Evolutionary conservation across 192 early-diverging fungal genomes (phyloP).

Genomic region (Backusella morwellensis): DNA sequence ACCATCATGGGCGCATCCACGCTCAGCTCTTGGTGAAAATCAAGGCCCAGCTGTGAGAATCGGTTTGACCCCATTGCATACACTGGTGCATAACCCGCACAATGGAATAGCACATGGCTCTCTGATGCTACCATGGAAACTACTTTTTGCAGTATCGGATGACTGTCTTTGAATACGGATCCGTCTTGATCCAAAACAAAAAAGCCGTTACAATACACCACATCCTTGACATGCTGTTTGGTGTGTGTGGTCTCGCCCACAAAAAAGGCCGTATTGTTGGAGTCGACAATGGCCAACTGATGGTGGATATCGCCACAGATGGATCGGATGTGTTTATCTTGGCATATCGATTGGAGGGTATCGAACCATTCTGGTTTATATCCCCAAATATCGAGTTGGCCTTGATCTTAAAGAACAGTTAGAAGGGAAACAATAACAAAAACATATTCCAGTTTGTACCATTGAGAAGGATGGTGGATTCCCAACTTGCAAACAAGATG

Average conservation of each 20-base stretch:
- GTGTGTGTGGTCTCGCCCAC: neutral
- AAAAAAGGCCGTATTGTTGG: neutral
- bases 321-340: neutral
- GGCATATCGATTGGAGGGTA: neutral
- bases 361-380: conserved; percentile 1
- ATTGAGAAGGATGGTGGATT: conserved; percentile 6
- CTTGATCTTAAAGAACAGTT: neutral
- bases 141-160: neutral
- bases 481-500: conserved; percentile 11
- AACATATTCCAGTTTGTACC: neutral
- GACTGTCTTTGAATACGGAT: neutral
- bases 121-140: neutral
- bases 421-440: neutral
- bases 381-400: conserved; percentile 6
- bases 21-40: neutral
- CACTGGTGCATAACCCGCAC: neutral
- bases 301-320: neutral
- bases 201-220: neutral
- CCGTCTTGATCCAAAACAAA: neutral
- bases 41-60: conserved; percentile 8
- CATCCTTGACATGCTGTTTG: neutral
- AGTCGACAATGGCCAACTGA: neutral
- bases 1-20: neutral
- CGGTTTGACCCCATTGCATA: conserved; percentile 15
- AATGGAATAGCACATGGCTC: conserved; percentile 11